These are phyloP conservation scores for Zopfochytrium polystomum DNA, from an alignment of 371 early-diverging fungal species.

Conservation along the genomic window DNA sequence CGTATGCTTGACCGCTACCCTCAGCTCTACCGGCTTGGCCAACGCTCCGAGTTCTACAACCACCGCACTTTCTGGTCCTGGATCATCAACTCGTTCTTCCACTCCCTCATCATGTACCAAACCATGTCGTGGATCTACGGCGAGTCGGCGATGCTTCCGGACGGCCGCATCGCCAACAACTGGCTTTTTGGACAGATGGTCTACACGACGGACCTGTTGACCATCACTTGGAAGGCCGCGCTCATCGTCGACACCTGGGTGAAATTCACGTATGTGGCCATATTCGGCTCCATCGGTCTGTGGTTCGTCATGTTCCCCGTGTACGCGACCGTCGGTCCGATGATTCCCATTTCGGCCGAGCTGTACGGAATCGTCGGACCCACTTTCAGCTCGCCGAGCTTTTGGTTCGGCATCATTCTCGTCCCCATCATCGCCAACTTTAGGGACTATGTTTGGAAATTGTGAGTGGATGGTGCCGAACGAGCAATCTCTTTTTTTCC, in stretches of 20 bases:
- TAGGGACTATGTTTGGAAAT: slow-evolving; percentile 91
- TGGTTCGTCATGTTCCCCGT: slow-evolving; percentile 86
- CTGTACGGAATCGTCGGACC: slow-evolving; percentile 74
- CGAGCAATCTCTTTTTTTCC: background rate
- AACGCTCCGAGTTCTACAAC: slow-evolving; percentile 87
- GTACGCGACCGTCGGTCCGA: slow-evolving; percentile 78
- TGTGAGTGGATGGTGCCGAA: slow-evolving; percentile 54
- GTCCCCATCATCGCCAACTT: slow-evolving; percentile 78
- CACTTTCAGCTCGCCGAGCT: slow-evolving; percentile 72
- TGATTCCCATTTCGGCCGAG: slow-evolving; percentile 71
- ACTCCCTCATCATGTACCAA: slow-evolving; percentile 65
- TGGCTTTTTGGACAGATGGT: slow-evolving; percentile 49
- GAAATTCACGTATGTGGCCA: slow-evolving; percentile 38
- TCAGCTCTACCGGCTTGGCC: slow-evolving; percentile 93
- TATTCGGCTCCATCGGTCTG: slow-evolving; percentile 51
- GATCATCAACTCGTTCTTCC: slow-evolving; percentile 89
- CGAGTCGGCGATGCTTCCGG: slow-evolving; percentile 34
- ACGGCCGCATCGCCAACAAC: slow-evolving; percentile 37
- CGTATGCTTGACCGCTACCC: slow-evolving; percentile 94
- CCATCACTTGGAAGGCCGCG: slow-evolving; percentile 45
- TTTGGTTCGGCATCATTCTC: slow-evolving; percentile 83
- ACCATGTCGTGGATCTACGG: slow-evolving; percentile 35
- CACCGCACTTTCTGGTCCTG: slow-evolving; percentile 91
- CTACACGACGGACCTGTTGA: slow-evolving; percentile 45
- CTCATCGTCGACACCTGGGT: slow-evolving; percentile 39